Evolutionary conservation across 768 basidiomycete species (phyloP).

Genomic region (Saitozyma podzolica): DNA sequence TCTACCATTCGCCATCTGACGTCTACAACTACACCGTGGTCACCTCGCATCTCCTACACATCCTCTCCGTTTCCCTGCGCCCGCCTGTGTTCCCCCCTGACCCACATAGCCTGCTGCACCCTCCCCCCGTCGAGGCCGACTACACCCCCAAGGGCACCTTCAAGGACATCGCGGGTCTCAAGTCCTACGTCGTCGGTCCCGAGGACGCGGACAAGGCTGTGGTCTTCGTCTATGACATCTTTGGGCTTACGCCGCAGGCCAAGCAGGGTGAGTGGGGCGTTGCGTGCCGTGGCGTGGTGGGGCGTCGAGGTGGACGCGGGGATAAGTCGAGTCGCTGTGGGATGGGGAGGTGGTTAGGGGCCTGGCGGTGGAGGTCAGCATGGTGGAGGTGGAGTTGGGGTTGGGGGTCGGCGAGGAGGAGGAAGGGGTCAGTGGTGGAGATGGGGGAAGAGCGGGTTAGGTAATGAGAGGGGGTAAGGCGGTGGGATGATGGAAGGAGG

Average conservation of each 20-base stretch:
- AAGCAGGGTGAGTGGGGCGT: conserved; percentile 40
- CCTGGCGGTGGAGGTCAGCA: too few relatives aligned
- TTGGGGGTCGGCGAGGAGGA: too few relatives aligned
- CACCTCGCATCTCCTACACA: not conserved
- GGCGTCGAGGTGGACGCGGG: too few relatives aligned
- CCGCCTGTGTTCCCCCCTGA: not conserved
- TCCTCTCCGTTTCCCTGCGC: not conserved
- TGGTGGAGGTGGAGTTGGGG: too few relatives aligned
- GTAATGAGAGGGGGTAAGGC: too few relatives aligned
- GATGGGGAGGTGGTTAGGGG: too few relatives aligned
- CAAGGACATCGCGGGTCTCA: conserved; percentile 29
- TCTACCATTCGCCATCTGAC: too few relatives aligned
- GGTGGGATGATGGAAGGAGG: too few relatives aligned
- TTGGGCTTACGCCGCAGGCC: conserved; percentile 44
- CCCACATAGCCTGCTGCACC: conserved; percentile 31
- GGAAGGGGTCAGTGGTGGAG: too few relatives aligned
- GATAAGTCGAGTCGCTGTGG: too few relatives aligned
- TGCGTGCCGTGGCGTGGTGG: not conserved
- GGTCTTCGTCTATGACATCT: conserved; percentile 43
- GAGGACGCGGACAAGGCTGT: conserved; percentile 37
- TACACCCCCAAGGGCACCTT: conserved; percentile 38
- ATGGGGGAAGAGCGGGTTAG: too few relatives aligned
- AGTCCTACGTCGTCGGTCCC: conserved; percentile 43
- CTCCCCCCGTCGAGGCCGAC: conserved; percentile 44
- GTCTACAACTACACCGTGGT: not conserved